Percentiles rank a stretch among this genome's conserved stretches.
Conservation (phyloP, 345 rosid genomes). For the Physaria fendleri region DNA sequence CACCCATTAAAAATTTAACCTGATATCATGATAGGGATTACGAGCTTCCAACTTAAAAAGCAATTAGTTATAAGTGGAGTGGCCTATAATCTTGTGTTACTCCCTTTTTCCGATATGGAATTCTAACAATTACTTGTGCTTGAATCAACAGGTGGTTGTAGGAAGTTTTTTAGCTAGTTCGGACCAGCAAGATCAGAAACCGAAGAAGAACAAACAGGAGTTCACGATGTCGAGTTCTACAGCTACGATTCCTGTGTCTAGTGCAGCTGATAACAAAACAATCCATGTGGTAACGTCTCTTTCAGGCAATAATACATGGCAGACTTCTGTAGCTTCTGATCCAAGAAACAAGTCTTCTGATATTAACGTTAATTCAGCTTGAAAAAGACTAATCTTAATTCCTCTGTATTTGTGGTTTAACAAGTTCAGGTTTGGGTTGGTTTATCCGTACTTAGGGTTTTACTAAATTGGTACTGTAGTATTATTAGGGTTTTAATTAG, state of each 20-base stretch:
- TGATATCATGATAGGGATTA: too few species aligned
- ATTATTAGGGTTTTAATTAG: conserved; percentile 14
- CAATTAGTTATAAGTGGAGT: too few species aligned
- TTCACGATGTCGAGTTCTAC: conserved; percentile 30
- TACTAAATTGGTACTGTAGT: conserved; percentile 13
- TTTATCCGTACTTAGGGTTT: neutral
- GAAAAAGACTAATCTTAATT: neutral
- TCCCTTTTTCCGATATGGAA: too few species aligned
- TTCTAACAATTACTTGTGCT: neutral
- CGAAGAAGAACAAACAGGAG: conserved; percentile 56
- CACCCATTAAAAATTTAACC: too few species aligned
- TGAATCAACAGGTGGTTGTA: conserved; percentile 61
- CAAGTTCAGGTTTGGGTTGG: neutral
- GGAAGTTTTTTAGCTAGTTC: conserved; percentile 80
- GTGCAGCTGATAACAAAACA: conserved; percentile 22
- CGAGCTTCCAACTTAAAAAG: too few species aligned
- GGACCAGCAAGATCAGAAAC: conserved; percentile 63
- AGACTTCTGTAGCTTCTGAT: conserved; percentile 25
- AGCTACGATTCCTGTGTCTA: conserved; percentile 28
- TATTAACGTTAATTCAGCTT: conserved; percentile 17
- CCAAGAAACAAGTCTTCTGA: conserved; percentile 20
- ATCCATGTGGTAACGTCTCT: conserved; percentile 12
- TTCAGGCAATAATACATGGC: conserved; percentile 19
- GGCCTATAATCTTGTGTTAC: too few species aligned
- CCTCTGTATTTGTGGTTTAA: neutral